Evolutionary conservation across 2,329 filamentous ascomycete species (phyloP).

Genomic region (Diaporthe ilicicola): DNA sequence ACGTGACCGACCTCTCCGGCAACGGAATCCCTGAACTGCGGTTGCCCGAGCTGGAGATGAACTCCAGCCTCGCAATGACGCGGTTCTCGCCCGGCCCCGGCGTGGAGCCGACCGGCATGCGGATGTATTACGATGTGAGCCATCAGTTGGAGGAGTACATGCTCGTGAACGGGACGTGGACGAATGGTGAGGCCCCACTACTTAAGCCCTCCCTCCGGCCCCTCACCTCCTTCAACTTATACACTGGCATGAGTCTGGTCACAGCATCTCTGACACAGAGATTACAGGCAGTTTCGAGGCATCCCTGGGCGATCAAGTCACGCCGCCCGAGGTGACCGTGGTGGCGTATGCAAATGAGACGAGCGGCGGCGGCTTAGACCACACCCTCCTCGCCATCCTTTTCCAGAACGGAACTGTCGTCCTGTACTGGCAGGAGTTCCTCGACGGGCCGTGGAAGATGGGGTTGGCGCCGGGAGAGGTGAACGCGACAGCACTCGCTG

Average conservation of each 20-base stretch:
- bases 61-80: slow-evolving; percentile 20
- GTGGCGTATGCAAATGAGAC: slow-evolving; percentile 2
- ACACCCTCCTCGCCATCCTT: background rate
- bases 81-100: background rate
- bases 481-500: slow-evolving; percentile 11
- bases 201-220: no score
- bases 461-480: background rate
- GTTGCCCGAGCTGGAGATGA: slow-evolving; percentile 19
- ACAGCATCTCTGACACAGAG: background rate
- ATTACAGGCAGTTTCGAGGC: slow-evolving; percentile 17
- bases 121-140: slow-evolving; percentile 24
- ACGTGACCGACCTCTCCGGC: slow-evolving; percentile 6
- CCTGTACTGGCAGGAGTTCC: slow-evolving; percentile 11
- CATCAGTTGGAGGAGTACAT: slow-evolving; percentile 18
- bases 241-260: background rate
- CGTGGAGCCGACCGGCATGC: slow-evolving; percentile 11
- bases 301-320: slow-evolving; percentile 7
- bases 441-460: slow-evolving; percentile 8
- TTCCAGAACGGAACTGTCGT: background rate
- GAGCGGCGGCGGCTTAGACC: background rate
- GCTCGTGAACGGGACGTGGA: slow-evolving; percentile 18
- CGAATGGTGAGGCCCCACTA: background rate
- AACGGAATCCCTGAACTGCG: background rate
- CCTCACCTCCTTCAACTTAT: background rate
- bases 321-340: slow-evolving; percentile 5